Conservation (phyloP, 2,329 filamentous ascomycete genomes). For the Fusarium verrucosum region DNA sequence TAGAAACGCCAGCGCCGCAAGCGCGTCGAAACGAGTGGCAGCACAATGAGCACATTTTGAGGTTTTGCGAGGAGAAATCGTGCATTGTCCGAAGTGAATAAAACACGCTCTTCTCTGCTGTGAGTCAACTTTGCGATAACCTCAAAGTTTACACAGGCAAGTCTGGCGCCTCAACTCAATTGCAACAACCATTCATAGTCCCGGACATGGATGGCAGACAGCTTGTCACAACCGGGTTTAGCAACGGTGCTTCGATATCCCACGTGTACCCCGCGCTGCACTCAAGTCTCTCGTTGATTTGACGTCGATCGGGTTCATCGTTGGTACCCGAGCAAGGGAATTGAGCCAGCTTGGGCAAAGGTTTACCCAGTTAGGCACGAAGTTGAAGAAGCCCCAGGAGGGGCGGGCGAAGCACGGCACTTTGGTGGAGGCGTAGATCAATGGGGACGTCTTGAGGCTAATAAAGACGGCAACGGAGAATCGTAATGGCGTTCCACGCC, state of each 20-base stretch:
- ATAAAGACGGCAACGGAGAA: conserved; percentile 5
- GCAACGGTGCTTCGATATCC: conserved; percentile 22
- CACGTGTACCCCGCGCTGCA: conserved; percentile 40
- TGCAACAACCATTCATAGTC: conserved; percentile 14
- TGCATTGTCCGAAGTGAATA: background rate
- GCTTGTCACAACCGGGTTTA: conserved; percentile 12
- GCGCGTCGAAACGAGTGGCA: conserved; percentile 6
- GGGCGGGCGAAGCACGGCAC: conserved; percentile 29
- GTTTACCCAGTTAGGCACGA: conserved; percentile 32
- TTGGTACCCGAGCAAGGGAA: conserved; percentile 32
- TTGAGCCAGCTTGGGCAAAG: conserved; percentile 30
- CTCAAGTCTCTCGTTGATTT: conserved; percentile 14
- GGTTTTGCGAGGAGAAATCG: background rate
- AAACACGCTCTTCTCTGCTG: background rate
- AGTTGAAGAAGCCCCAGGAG: background rate
- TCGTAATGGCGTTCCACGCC: conserved; percentile 16
- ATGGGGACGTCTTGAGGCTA: conserved; percentile 23
- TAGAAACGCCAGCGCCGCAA: conserved; percentile 13
- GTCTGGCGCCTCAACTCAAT: conserved; percentile 27
- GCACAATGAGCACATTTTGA: background rate
- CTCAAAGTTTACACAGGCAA: background rate
- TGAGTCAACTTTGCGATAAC: conserved; percentile 28
- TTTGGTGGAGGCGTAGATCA: conserved; percentile 38
- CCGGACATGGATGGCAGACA: conserved; percentile 18
- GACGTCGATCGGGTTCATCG: conserved; percentile 30